phyloP scores from a whole-genome alignment of 768 basidiomycete genomes.

The Strobilomyces confusus region DNA sequence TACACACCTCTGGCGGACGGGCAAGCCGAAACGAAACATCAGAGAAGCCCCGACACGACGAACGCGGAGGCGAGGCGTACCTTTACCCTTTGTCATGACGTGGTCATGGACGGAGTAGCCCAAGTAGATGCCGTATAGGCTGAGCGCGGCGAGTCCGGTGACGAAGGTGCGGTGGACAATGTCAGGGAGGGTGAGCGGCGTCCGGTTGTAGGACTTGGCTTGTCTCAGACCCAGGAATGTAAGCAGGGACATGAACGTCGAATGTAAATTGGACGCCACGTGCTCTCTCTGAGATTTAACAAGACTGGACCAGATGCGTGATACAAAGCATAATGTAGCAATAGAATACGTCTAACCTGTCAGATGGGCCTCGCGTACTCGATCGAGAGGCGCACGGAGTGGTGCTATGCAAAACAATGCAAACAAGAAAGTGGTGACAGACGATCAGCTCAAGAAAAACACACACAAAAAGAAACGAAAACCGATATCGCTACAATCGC shows the following conservation, averaged over 20 bases:
- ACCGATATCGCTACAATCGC: constrained; percentile 41
- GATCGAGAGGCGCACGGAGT: not conserved
- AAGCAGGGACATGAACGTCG: constrained; percentile 24
- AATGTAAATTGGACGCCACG: not conserved
- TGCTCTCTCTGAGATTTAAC: too few relatives aligned
- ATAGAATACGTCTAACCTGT: constrained; percentile 7
- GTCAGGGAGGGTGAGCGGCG: constrained; percentile 25
- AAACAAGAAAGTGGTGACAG: too few relatives aligned
- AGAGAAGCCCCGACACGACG: not conserved
- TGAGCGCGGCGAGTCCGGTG: constrained; percentile 26
- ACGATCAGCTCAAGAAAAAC: too few relatives aligned
- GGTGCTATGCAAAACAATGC: constrained; percentile 2
- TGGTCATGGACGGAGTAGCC: constrained; percentile 31
- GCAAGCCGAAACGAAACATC: not conserved
- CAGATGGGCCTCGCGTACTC: not conserved
- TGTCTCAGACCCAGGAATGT: constrained; percentile 26
- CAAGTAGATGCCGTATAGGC: constrained; percentile 29
- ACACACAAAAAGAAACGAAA: not conserved
- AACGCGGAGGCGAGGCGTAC: constrained; percentile 15
- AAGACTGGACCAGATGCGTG: too few relatives aligned
- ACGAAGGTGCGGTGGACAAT: constrained; percentile 30
- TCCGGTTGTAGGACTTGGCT: constrained; percentile 17
- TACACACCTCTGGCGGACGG: constrained; percentile 21
- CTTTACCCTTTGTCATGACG: constrained; percentile 30
- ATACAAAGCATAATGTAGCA: constrained; percentile 14